Base-by-base conservation (phyloP, 495 filamentous ascomycete species). In the Penicillium riverlandense region DNA sequence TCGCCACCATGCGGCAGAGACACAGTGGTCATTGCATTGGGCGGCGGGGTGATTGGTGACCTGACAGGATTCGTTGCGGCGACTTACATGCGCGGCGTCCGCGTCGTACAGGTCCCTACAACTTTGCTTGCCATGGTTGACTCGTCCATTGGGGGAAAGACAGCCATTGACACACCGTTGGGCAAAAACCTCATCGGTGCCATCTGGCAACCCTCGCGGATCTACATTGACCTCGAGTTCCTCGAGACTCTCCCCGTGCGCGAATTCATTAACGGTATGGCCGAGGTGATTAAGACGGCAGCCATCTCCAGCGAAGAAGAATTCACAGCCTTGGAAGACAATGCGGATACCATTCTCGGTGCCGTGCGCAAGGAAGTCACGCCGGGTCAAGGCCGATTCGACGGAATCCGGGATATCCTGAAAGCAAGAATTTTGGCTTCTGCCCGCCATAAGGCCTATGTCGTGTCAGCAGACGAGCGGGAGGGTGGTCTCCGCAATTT, bases 251-350 rank as follows among this genome's bases (percentile, higher is more conserved):
- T 98, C 27, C 91, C 91, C 4, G 83, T 84, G 38, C 75, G 92
- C 44, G 91, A 98, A 65, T 91, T 98, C 63, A 89, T 97, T 64
- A 98, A 98, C 65, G 92, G 92, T 42, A 96, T 98, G 89, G 92
- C 90, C 40, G 92, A 98, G 69, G 90, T 98, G 44, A 81, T 97
- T 59, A 97, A 97, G 80, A 98, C 92, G 13, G 92, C 92, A 6
- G 92, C 91, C 43, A 97, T 97, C 49, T 97, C 90, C 76, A 77
- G 95, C 54, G 86, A 90, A 61, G 66, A 75, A 11, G 92, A 96
- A 57, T 98, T 97, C 62, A 74, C 84, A 42, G 77, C 82, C 36
- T 71, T 98, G 38, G 92, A 98, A 55, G 72, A 84, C 45, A 86
- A 88, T 61, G 88, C 89, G 2, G 71, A 77, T 29, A 59, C 72